These are phyloP conservation scores for Astrothelium subdiscretum DNA, from an alignment of 495 filamentous ascomycete species.

Conservation along the genomic window DNA sequence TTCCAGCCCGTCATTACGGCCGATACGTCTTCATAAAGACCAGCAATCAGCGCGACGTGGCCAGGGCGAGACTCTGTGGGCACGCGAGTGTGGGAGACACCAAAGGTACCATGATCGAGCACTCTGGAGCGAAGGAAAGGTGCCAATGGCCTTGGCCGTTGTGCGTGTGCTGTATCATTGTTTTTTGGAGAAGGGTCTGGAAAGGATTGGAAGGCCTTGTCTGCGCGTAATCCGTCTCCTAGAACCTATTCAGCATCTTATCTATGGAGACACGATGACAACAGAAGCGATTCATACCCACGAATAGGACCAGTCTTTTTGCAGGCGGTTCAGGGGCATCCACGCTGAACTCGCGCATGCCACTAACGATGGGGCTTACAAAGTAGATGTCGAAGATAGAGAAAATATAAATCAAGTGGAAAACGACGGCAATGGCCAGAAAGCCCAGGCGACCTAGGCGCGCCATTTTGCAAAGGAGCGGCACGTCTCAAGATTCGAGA, in stretches of 20 bases:
- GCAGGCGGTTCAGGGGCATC: constrained; percentile 68
- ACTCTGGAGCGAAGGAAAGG: constrained; percentile 87
- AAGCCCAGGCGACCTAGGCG: constrained; percentile 77
- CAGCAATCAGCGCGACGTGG: constrained; percentile 95
- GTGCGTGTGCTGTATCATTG: constrained; percentile 36
- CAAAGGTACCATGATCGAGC: constrained; percentile 87
- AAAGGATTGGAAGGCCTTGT: constrained; percentile 94
- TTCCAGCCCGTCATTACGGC: constrained; percentile 98
- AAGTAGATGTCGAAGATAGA: constrained; percentile 99
- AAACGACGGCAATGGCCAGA: constrained; percentile 79
- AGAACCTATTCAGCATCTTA: constrained; percentile 2
- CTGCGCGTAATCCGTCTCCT: constrained; percentile 90
- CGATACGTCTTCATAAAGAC: constrained; percentile 96
- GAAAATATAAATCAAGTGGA: constrained; percentile 88
- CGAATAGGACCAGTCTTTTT: constrained; percentile 82
- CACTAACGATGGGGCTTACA: constrained; percentile 91
- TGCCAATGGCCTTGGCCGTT: constrained; percentile 61
- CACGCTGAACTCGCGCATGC: constrained; percentile 73
- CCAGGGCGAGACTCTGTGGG: constrained; percentile 96
- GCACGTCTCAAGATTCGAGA: constrained; percentile 9
- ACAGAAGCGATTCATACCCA: constrained; percentile 47
- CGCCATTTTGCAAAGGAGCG: constrained; percentile 26
- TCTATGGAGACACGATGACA: background rate
- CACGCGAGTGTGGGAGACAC: constrained; percentile 93
- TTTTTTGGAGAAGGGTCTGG: constrained; percentile 71